Conservation (phyloP, 257 asterid species). For the Solanum chiquidenum region DNA sequence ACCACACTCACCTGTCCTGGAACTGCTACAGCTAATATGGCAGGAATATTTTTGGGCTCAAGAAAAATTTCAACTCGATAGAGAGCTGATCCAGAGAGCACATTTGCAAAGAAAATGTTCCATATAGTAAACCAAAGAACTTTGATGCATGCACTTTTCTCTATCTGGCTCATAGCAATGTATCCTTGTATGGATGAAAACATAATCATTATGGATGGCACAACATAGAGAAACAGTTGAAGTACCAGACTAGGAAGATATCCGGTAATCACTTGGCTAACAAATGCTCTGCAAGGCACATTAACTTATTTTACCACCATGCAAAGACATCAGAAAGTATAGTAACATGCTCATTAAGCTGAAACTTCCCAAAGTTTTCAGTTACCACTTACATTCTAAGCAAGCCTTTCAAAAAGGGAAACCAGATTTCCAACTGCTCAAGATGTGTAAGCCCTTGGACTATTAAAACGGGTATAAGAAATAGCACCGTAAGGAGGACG, state of each 20-base stretch:
- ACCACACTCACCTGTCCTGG: constrained; percentile 77
- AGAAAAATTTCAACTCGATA: constrained; percentile 46
- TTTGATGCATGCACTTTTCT: constrained; percentile 87
- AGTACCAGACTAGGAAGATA: constrained; percentile 96
- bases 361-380: background rate
- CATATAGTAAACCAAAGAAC: constrained; percentile 80
- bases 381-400: constrained; percentile 48
- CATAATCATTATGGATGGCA: constrained; percentile 78
- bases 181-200: constrained; percentile 88
- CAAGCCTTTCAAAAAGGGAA: constrained; percentile 70
- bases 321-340: background rate
- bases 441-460: constrained; percentile 95
- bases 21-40: constrained; percentile 70
- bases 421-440: constrained; percentile 71
- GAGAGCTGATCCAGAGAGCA: constrained; percentile 83
- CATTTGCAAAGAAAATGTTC: constrained; percentile 92
- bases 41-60: constrained; percentile 82
- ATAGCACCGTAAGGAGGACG: constrained; percentile 44
- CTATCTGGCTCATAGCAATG: constrained; percentile 76
- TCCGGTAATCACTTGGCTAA: constrained; percentile 84
- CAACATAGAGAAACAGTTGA: constrained; percentile 44
- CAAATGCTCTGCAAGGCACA: constrained; percentile 43
- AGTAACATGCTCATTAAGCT: background rate
- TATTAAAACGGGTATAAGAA: constrained; percentile 69
- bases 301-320: constrained; percentile 4